Base-by-base conservation (phyloP, 805 yeast genomes). In the Groenewaldozyma tartarivorans region DNA sequence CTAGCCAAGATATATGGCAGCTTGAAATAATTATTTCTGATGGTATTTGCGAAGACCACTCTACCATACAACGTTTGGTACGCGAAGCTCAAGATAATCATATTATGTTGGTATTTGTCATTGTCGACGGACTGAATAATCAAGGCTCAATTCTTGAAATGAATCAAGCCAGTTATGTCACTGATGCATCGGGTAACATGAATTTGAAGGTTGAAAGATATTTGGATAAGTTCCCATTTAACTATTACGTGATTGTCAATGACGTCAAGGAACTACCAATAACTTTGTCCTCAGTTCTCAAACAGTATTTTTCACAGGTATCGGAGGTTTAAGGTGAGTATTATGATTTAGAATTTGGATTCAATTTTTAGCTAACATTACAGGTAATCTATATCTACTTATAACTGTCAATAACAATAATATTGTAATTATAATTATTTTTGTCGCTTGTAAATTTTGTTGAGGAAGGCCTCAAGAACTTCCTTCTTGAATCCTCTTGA, bases 31-130 rank as follows among this genome's bases (percentile, higher is more conserved):
- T 92, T 45, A 71, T 92, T 24, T 86, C 96, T 1, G 99, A 92
- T 65, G 99, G 99, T 63, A 85, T 92, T 36, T 87, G 96, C 57
- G 99, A 92, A 61, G 94, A 88, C 59, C 98, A 92, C 59, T 87
- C 72, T 22, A 76, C 81, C 0, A 68, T 92, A 38, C 78, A 82
- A 49, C 71, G 90, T 48, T 69, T 92, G 51, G 96, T 90, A 3
- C 79, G 98, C 53, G 75, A 75, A 49, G 97, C 97, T 1, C 72
- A 95, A 51, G 97, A 92, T 52, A 84, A 85, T 51, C 81, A 79
- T 54, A 81, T 92, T 46, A 87, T 94, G 96, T 68, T 92, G 45
- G 97, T 92, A 31, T 92, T 92, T 65, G 95, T 92, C 19, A 75
- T 92, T 24, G 79, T 94, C 39, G 97, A 92, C 61, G 95, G 96